phyloP scores from a whole-genome alignment of 2,329 filamentous ascomycete species.

The Emericellopsis cladophorae region DNA sequence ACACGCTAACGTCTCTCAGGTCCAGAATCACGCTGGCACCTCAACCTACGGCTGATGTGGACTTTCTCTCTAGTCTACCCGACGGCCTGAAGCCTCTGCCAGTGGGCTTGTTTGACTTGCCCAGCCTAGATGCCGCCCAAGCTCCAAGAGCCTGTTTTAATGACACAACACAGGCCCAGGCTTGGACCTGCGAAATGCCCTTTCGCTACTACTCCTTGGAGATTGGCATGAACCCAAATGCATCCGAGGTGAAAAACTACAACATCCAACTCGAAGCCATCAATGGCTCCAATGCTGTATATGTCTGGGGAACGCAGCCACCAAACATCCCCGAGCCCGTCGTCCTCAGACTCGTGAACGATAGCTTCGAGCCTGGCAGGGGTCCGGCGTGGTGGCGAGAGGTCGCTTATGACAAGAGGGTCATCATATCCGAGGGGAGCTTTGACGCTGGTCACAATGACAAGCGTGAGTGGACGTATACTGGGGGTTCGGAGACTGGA shows the following conservation, averaged over 20 bases:
- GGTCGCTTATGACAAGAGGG: constrained; percentile 41
- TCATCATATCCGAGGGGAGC: constrained; percentile 33
- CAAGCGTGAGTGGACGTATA: constrained; percentile 13
- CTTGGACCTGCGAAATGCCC: constrained; percentile 51
- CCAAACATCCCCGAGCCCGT: constrained; percentile 26
- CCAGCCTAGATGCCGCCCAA: constrained; percentile 35
- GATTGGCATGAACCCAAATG: constrained; percentile 16
- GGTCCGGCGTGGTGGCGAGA: constrained; percentile 44
- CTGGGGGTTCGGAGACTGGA: constrained; percentile 5
- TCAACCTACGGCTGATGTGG: constrained; percentile 30
- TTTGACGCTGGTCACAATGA: constrained; percentile 13
- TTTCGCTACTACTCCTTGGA: constrained; percentile 30
- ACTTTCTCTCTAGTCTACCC: constrained; percentile 36
- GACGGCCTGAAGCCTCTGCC: constrained; percentile 37
- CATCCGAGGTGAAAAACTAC: constrained; percentile 22
- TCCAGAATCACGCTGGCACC: constrained; percentile 8
- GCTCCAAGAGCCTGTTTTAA: constrained; percentile 43
- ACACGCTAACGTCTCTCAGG: not conserved
- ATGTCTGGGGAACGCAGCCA: constrained; percentile 42
- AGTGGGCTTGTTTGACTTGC: constrained; percentile 43
- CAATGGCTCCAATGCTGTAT: constrained; percentile 11
- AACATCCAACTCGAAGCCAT: constrained; percentile 23
- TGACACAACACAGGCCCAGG: constrained; percentile 36
- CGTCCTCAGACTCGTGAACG: constrained; percentile 34
- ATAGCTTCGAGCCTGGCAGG: constrained; percentile 30